These are phyloP conservation scores for Jaapia argillacea DNA, from an alignment of 768 basidiomycete genomes.

Conservation along the genomic window DNA sequence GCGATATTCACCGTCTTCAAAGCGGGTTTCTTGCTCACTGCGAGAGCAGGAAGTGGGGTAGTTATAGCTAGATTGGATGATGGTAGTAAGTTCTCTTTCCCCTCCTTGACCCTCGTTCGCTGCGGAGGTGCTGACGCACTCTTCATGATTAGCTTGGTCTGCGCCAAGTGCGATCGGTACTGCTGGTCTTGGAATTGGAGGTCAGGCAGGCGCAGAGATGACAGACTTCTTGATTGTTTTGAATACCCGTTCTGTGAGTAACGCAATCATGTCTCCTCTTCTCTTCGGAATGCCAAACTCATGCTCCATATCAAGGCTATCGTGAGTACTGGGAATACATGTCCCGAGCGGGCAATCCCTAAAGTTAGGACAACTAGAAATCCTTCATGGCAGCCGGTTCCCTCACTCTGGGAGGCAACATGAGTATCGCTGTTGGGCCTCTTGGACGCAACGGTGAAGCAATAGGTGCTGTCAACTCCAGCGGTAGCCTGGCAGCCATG, in stretches of 20 bases:
- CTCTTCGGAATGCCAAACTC: neutral
- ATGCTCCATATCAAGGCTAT: constrained; percentile 36
- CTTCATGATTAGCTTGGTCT: constrained; percentile 72
- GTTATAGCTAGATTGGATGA: constrained; percentile 79
- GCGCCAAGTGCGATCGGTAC: constrained; percentile 93
- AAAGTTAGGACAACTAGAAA: no score
- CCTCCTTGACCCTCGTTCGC: constrained; percentile 3
- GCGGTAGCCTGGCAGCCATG: constrained; percentile 90
- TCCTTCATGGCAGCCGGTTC: constrained; percentile 95
- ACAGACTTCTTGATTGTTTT: constrained; percentile 88
- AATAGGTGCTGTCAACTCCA: constrained; percentile 68
- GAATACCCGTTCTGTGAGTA: constrained; percentile 66
- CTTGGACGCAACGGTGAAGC: constrained; percentile 95
- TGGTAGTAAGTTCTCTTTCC: constrained; percentile 59
- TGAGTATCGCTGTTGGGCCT: constrained; percentile 85
- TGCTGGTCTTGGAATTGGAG: constrained; percentile 83
- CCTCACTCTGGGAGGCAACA: constrained; percentile 82
- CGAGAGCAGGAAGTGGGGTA: constrained; percentile 76
- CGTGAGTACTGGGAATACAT: constrained; percentile 29
- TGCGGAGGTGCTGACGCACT: constrained; percentile 1
- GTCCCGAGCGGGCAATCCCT: no score
- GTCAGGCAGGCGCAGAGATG: constrained; percentile 76
- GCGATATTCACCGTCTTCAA: constrained; percentile 90
- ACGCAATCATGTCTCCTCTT: neutral
- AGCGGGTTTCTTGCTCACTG: constrained; percentile 55